These are phyloP conservation scores for Akanthomyces lecanii DNA, from an alignment of 2,329 filamentous ascomycete species.

Conservation along the genomic window DNA sequence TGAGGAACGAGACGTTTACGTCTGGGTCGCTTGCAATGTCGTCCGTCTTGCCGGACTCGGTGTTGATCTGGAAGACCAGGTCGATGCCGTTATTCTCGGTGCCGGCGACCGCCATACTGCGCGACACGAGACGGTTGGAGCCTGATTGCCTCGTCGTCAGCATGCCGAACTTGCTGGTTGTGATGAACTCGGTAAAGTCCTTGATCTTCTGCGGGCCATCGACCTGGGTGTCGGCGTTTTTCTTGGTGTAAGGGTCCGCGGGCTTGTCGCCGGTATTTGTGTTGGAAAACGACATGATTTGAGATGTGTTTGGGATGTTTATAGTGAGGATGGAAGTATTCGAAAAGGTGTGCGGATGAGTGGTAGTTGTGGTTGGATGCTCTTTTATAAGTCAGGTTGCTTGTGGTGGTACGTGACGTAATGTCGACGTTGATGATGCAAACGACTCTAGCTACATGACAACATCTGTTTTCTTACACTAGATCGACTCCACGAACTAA, in stretches of 20 bases:
- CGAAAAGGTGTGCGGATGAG: neutral
- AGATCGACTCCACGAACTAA: neutral
- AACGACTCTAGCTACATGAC: neutral
- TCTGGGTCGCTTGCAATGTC: slow-evolving; percentile 19
- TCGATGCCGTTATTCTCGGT: slow-evolving; percentile 75
- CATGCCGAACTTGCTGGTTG: slow-evolving; percentile 77
- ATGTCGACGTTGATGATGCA: slow-evolving; percentile 16
- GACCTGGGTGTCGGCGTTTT: slow-evolving; percentile 58
- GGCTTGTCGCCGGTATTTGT: slow-evolving; percentile 57
- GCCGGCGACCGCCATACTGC: slow-evolving; percentile 80
- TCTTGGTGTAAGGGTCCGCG: slow-evolving; percentile 76
- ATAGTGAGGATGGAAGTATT: neutral
- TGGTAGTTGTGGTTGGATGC: neutral
- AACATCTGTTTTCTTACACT: neutral
- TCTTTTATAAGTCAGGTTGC: slow-evolving; percentile 2
- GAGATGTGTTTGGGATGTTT: neutral
- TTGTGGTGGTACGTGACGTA: slow-evolving; percentile 9
- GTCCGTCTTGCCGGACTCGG: slow-evolving; percentile 69
- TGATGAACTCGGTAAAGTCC: slow-evolving; percentile 67
- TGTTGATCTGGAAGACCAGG: slow-evolving; percentile 88
- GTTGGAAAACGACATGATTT: slow-evolving; percentile 48
- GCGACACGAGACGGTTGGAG: slow-evolving; percentile 66
- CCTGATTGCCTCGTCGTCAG: slow-evolving; percentile 72
- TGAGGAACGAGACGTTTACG: slow-evolving; percentile 69
- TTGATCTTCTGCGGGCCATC: slow-evolving; percentile 71